Evolutionary conservation across 2,329 filamentous ascomycete genomes (phyloP).

Genomic region (Clarireedia sp.): DNA sequence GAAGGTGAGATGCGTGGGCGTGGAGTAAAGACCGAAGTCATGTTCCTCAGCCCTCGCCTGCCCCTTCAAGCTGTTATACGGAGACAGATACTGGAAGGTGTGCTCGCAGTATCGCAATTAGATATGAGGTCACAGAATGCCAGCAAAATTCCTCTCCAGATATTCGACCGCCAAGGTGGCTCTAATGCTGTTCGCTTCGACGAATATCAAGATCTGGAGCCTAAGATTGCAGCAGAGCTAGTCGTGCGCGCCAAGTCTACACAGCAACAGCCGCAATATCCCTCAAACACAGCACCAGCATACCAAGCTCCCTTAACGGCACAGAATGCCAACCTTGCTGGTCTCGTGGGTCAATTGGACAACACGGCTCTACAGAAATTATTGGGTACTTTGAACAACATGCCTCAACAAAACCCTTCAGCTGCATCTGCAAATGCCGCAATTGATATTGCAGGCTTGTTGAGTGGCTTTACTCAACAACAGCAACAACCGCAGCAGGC

Average conservation of each 20-base stretch:
- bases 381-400: slow-evolving; percentile 45
- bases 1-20: slow-evolving; percentile 66
- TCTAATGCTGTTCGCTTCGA: slow-evolving; percentile 68
- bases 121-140: slow-evolving; percentile 59
- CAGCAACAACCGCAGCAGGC: slow-evolving; percentile 29
- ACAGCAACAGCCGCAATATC: slow-evolving; percentile 29
- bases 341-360: slow-evolving; percentile 60
- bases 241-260: slow-evolving; percentile 62
- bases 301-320: slow-evolving; percentile 30
- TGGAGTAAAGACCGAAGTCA: slow-evolving; percentile 67
- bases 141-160: slow-evolving; percentile 70
- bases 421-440: slow-evolving; percentile 29
- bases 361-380: slow-evolving; percentile 63
- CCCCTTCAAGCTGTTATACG: slow-evolving; percentile 73
- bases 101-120: slow-evolving; percentile 75
- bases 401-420: slow-evolving; percentile 20
- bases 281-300: slow-evolving; percentile 18
- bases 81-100: slow-evolving; percentile 80
- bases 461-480: slow-evolving; percentile 25
- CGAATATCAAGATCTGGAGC: slow-evolving; percentile 78
- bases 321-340: slow-evolving; percentile 47
- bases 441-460: slow-evolving; percentile 27
- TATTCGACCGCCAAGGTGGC: slow-evolving; percentile 77
- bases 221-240: slow-evolving; percentile 70
- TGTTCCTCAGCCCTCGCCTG: slow-evolving; percentile 70